A percentile compares a stretch with the other conserved stretches of the same genome.
These are phyloP conservation scores for Orbilia blumenaviensis DNA, from an alignment of 2,329 filamentous ascomycete species.

Conservation along the genomic window DNA sequence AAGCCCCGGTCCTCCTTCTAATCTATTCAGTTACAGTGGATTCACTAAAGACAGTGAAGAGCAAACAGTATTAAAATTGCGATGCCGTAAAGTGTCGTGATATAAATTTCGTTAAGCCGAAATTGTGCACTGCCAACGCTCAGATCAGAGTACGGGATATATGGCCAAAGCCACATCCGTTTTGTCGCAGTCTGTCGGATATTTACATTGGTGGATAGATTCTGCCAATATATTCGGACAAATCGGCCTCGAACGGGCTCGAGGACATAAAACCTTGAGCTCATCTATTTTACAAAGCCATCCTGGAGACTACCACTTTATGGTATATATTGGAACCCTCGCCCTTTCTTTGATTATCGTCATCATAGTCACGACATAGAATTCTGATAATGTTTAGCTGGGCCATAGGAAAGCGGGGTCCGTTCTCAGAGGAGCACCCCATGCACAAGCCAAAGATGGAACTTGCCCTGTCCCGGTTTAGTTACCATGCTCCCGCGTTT, in stretches of 20 bases:
- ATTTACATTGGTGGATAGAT: slow-evolving; percentile 23
- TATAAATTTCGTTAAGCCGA: slow-evolving; percentile 39
- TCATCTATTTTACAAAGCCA: slow-evolving; percentile 9
- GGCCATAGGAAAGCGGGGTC: slow-evolving; percentile 41
- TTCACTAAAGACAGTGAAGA: slow-evolving; percentile 8
- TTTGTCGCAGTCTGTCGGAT: slow-evolving; percentile 24
- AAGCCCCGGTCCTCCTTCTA: slow-evolving; percentile 33
- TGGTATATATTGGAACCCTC: not conserved
- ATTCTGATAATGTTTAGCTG: not conserved
- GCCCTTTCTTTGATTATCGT: not conserved
- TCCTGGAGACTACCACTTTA: not conserved
- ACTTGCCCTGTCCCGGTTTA: slow-evolving; percentile 52
- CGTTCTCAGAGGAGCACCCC: slow-evolving; percentile 25
- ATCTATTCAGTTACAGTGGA: slow-evolving; percentile 17
- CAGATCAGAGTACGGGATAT: slow-evolving; percentile 10
- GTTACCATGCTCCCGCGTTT: slow-evolving; percentile 54
- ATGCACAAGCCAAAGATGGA: slow-evolving; percentile 49
- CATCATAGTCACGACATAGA: not conserved
- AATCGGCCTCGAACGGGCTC: not conserved
- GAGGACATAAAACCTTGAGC: not conserved
- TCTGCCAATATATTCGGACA: not conserved
- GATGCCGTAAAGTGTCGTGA: slow-evolving; percentile 35
- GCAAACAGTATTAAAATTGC: slow-evolving; percentile 44
- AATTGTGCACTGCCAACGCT: slow-evolving; percentile 38
- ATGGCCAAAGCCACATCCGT: slow-evolving; percentile 27